Evolutionary conservation across 179 eudicot genomes (phyloP).

Genomic region (Actinidia chinensis): DNA sequence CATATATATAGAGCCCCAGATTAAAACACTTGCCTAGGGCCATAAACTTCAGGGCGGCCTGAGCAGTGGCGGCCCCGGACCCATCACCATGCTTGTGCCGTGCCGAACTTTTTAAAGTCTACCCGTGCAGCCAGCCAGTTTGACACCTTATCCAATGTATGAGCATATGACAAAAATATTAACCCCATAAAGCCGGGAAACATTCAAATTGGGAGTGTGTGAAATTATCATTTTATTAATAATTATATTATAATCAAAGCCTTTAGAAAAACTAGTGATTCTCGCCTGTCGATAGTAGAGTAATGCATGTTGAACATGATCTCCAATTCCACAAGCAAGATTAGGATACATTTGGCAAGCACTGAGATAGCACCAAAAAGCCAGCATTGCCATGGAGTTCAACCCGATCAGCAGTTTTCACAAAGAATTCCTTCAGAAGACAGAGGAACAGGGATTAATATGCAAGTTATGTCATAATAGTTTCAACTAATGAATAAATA

Average conservation of each 20-base stretch:
- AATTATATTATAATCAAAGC: neutral
- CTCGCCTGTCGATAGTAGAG: too few species aligned
- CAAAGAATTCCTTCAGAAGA: slow-evolving; percentile 68
- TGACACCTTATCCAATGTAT: too few species aligned
- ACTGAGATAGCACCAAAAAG: slow-evolving; percentile 75
- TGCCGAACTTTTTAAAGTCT: too few species aligned
- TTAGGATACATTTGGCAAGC: slow-evolving; percentile 85
- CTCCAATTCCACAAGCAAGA: neutral
- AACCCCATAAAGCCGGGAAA: neutral
- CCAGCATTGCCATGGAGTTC: slow-evolving; percentile 89
- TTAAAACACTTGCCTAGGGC: too few species aligned
- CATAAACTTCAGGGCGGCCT: too few species aligned
- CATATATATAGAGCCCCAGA: too few species aligned
- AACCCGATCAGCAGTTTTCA: slow-evolving; percentile 66
- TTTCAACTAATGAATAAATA: neutral
- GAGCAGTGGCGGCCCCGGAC: too few species aligned
- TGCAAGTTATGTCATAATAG: neutral
- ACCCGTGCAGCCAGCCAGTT: too few species aligned
- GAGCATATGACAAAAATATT: too few species aligned
- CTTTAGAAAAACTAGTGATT: neutral
- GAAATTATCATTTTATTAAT: neutral
- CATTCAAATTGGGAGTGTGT: neutral
- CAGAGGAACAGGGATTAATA: slow-evolving; percentile 1
- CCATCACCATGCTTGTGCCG: too few species aligned
- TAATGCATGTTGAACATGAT: neutral